These are phyloP conservation scores for Globisporangium spiculum DNA, from an alignment of 352 stramenopile genomes.

Conservation along the genomic window DNA sequence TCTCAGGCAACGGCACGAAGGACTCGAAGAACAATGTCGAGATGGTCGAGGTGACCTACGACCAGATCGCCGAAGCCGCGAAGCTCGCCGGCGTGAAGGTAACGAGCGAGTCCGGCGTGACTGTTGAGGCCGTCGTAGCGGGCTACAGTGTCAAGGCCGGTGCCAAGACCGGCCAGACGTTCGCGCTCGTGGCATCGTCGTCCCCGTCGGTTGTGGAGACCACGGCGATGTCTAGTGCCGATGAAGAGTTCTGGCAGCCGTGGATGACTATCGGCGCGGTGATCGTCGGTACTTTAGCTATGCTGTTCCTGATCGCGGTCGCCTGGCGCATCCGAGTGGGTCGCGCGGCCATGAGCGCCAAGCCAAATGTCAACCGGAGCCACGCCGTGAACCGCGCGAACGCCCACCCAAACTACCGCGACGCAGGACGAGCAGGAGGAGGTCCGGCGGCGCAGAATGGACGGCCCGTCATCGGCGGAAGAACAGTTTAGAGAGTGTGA, in stretches of 20 bases:
- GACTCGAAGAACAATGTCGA: conserved; percentile 78
- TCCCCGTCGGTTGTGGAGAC: conserved; percentile 44
- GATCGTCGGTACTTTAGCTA: conserved; percentile 38
- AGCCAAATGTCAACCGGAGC: conserved; percentile 16
- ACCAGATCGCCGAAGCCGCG: conserved; percentile 33
- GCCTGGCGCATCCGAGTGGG: conserved; percentile 38
- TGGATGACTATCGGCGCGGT: conserved; percentile 75
- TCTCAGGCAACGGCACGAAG: conserved; percentile 56
- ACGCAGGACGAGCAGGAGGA: neutral
- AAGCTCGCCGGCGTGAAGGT: conserved; percentile 26
- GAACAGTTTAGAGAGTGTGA: conserved; percentile 6
- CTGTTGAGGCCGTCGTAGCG: conserved; percentile 57
- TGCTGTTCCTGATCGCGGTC: conserved; percentile 57
- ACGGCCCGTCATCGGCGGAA: neutral
- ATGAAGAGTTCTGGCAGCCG: conserved; percentile 54
- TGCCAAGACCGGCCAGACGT: conserved; percentile 48
- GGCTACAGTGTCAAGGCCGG: conserved; percentile 69
- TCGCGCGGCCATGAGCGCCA: conserved; percentile 12
- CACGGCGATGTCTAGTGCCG: conserved; percentile 2
- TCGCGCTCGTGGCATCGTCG: conserved; percentile 77
- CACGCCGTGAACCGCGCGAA: neutral
- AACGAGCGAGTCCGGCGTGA: conserved; percentile 35
- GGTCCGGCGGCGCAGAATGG: neutral
- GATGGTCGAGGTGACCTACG: conserved; percentile 69
- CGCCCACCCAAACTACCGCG: conserved; percentile 6